These are phyloP conservation scores for Dactylellina leptospora DNA, from an alignment of 2,329 filamentous ascomycete genomes.

Conservation along the genomic window DNA sequence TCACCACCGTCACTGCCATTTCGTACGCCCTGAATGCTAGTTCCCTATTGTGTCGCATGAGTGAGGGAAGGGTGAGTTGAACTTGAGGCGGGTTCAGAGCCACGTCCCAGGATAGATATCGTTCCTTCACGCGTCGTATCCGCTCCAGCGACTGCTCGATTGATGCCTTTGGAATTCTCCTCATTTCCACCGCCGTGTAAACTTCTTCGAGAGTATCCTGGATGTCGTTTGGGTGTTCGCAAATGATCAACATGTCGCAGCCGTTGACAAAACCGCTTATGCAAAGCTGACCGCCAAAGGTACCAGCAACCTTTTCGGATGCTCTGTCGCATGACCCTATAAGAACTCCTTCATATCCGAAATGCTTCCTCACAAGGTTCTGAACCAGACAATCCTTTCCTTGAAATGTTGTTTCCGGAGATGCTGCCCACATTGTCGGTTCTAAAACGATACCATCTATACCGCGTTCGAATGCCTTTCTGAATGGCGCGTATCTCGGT, in stretches of 20 bases:
- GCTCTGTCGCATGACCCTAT: conserved; percentile 50
- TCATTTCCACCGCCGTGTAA: conserved; percentile 86
- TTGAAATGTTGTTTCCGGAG: conserved; percentile 38
- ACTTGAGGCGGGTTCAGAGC: conserved; percentile 83
- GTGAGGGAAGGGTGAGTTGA: conserved; percentile 73
- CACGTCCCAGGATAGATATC: conserved; percentile 88
- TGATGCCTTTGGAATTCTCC: conserved; percentile 81
- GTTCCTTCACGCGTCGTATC: conserved; percentile 80
- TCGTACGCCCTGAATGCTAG: conserved; percentile 89
- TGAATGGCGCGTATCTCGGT: conserved; percentile 49
- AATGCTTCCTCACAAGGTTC: conserved; percentile 56
- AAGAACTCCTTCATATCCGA: conserved; percentile 57
- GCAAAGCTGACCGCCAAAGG: conserved; percentile 30
- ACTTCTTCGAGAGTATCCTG: conserved; percentile 72
- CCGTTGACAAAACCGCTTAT: conserved; percentile 47
- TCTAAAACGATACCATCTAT: conserved; percentile 42
- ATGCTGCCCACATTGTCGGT: conserved; percentile 50
- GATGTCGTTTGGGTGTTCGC: conserved; percentile 46
- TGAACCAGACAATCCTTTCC: conserved; percentile 48
- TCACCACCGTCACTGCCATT: conserved; percentile 88
- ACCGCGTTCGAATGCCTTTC: conserved; percentile 45
- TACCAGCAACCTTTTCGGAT: conserved; percentile 38
- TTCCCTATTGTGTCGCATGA: conserved; percentile 81
- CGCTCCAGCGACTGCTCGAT: conserved; percentile 82
- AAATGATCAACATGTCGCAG: conserved; percentile 50